Percentiles rank a stretch among this genome's conserved stretches.
Conservation (phyloP, 2,329 filamentous ascomycete genomes). For the Nemania abortiva region DNA sequence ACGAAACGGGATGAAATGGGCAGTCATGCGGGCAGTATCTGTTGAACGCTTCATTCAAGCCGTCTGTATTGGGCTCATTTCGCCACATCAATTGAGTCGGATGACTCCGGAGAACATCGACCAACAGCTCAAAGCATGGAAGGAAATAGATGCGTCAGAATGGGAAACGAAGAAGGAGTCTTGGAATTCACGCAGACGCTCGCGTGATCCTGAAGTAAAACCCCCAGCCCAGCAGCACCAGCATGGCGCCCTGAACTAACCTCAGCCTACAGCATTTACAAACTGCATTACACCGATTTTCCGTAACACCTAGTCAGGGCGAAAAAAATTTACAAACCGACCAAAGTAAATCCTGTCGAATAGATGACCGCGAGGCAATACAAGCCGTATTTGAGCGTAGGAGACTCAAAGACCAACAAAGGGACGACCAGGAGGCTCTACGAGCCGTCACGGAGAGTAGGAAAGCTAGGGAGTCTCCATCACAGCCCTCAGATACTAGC, state of each 20-base stretch:
- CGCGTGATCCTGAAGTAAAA: slow-evolving; percentile 44
- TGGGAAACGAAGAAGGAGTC: slow-evolving; percentile 37
- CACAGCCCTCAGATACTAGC: slow-evolving; percentile 17
- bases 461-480: slow-evolving; percentile 39
- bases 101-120: slow-evolving; percentile 37
- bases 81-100: slow-evolving; percentile 36
- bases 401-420: slow-evolving; percentile 34
- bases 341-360: slow-evolving; percentile 43
- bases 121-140: slow-evolving; percentile 23
- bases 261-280: slow-evolving; percentile 41
- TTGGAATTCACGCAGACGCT: slow-evolving; percentile 20
- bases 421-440: slow-evolving; percentile 37
- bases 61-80: slow-evolving; percentile 37
- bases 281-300: slow-evolving; percentile 38
- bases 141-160: slow-evolving; percentile 25
- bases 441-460: slow-evolving; percentile 41
- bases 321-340: slow-evolving; percentile 17
- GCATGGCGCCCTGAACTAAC: slow-evolving; percentile 38
- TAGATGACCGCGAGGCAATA: slow-evolving; percentile 45
- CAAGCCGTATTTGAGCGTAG: slow-evolving; percentile 40
- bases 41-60: slow-evolving; percentile 44
- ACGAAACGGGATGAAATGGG: slow-evolving; percentile 32
- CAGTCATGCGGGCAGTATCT: slow-evolving; percentile 40
- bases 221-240: slow-evolving; percentile 24
- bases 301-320: slow-evolving; percentile 23